Evolutionary conservation across 2,329 filamentous ascomycete species (phyloP).

Genomic region (Neonectria neomacrospora): DNA sequence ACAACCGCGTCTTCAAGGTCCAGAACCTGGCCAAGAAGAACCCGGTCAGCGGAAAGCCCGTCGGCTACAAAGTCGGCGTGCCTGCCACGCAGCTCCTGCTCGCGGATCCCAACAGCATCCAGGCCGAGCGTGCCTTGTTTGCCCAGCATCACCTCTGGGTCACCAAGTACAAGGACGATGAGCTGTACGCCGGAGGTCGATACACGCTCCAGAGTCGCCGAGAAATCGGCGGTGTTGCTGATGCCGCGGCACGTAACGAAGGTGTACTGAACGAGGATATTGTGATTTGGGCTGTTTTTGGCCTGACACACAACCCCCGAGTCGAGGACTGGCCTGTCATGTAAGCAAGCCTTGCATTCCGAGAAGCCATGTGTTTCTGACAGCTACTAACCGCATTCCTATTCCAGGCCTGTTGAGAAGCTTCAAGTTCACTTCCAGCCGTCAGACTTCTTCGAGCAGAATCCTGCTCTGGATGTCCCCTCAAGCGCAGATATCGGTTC

Average conservation of each 20-base stretch:
- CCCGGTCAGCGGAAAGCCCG: conserved; percentile 55
- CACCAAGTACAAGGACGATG: conserved; percentile 57
- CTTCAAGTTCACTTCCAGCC: conserved; percentile 58
- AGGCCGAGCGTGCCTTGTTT: conserved; percentile 55
- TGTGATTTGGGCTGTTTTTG: conserved; percentile 67
- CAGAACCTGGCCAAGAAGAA: conserved; percentile 58
- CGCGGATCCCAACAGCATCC: conserved; percentile 53
- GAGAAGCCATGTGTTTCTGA: not conserved
- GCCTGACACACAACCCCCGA: conserved; percentile 74
- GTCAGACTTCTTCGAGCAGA: conserved; percentile 60
- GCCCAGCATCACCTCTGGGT: conserved; percentile 59
- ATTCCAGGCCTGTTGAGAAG: conserved; percentile 55
- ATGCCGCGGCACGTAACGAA: conserved; percentile 56
- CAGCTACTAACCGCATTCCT: conserved; percentile 7
- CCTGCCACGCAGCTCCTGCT: conserved; percentile 54
- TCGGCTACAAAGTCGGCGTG: conserved; percentile 60
- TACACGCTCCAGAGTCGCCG: conserved; percentile 56
- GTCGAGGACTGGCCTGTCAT: conserved; percentile 77
- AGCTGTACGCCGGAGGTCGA: conserved; percentile 57
- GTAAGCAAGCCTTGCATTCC: conserved; percentile 48
- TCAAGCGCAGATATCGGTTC: conserved; percentile 35
- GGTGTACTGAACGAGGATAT: conserved; percentile 61
- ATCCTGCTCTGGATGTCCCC: conserved; percentile 60
- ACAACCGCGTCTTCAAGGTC: conserved; percentile 63
- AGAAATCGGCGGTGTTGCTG: conserved; percentile 51